Base-by-base conservation (phyloP, 768 basidiomycete species). In the Exidia glandulosa region DNA sequence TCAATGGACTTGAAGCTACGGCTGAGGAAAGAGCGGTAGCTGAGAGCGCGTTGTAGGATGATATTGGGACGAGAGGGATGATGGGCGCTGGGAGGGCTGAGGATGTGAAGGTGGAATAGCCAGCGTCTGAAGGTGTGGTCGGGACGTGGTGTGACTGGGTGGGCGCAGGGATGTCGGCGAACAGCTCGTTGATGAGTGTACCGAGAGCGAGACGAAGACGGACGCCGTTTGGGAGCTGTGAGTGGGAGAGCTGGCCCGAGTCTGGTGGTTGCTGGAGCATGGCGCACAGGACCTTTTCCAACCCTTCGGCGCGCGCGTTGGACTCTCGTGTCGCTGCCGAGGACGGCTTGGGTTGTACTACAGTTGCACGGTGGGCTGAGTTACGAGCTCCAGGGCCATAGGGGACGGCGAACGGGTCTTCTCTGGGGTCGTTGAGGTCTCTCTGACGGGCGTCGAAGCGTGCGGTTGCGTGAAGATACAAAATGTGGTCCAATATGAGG, bases 401-500 rank as follows among this genome's bases (percentile, higher is more conserved):
- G 10, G 50, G 50, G 9, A 45, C 50, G 23, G 50, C 50, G 50
- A 31, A 54, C 25, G 50, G 50, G 30, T 27, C 27, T 13, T 10
- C 50, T 14, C 25, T 54, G 50, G 50, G 50, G n/a, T n/a, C 41
- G 41, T 14, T 14, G 19, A 23, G 23, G 41, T 45, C 41, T 14
- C 41, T 14, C 19, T 45, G 12, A 6, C 50, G 50, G 50, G 50
- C 25, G 27, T 54, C 84, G 63, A 90, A 88, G 60, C 90, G 80
- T 14, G 89, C 89, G 63, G 85, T 77, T 12, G 79, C 84, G 71
- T 92, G 90, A 6, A 86, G 86, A 88, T 87, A 92, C 56, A 91
- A 75, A 79, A 90, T 83, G 71, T 92, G 87, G 71, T 93, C 90
- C 59, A 93, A 83, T 65, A 92, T 93, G 60, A 92, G 77, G 10